Evolutionary conservation across 2,329 filamentous ascomycete species (phyloP).

Genomic region (Pseudovirgaria hyperparasitica): DNA sequence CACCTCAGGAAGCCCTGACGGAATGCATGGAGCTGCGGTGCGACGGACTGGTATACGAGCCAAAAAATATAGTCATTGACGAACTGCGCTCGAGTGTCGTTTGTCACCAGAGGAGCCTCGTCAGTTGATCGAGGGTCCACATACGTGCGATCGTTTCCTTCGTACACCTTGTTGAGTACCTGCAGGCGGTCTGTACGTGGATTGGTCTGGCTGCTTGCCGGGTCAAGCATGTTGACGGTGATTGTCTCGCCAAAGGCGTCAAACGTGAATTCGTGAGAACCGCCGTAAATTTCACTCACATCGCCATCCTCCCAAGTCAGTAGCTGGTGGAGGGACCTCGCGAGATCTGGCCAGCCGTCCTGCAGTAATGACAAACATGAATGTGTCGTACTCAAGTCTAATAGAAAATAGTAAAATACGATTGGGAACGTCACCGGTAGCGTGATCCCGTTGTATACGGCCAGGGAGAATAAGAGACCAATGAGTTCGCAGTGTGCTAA

Average conservation of each 20-base stretch:
- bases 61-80: slow-evolving; percentile 76
- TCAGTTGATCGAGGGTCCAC: slow-evolving; percentile 16
- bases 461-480: slow-evolving; percentile 76
- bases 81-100: slow-evolving; percentile 64
- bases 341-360: slow-evolving; percentile 82
- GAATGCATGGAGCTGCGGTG: slow-evolving; percentile 69
- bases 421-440: slow-evolving; percentile 80
- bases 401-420: slow-evolving; percentile 69
- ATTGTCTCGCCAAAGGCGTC: slow-evolving; percentile 41
- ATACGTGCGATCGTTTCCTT: not conserved
- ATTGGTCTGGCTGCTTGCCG: not conserved
- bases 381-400: slow-evolving; percentile 57
- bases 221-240: slow-evolving; percentile 38
- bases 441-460: slow-evolving; percentile 85
- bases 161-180: not conserved
- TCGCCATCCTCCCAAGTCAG: slow-evolving; percentile 69
- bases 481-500: slow-evolving; percentile 84
- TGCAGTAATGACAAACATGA: no score
- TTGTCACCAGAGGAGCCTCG: slow-evolving; percentile 64
- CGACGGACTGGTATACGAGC: slow-evolving; percentile 65
- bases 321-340: slow-evolving; percentile 59
- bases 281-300: slow-evolving; percentile 68
- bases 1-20: slow-evolving; percentile 67
- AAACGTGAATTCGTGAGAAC: slow-evolving; percentile 78
- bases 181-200: not conserved